Evolutionary conservation across 805 yeast genomes (phyloP), one percentile per base, ranked within the genome.

Genomic region (Blastobotrys robertii): DNA sequence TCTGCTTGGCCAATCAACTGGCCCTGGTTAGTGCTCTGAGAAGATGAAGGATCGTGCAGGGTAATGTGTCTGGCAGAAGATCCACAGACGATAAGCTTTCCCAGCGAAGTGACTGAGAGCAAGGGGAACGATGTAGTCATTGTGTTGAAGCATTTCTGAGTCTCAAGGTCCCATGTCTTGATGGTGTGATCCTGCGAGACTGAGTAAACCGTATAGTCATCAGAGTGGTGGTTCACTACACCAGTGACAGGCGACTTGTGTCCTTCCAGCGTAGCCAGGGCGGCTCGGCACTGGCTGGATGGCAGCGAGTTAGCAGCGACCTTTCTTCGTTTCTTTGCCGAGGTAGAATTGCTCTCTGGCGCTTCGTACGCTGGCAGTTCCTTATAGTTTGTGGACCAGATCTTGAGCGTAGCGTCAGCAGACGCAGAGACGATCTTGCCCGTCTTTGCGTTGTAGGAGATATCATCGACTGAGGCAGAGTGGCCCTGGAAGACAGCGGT

Each of bases 61-160:
- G 87, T 81, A 50, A 92, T 88, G 63, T 92, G 97, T 64, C 98
- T 81, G n/a, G 97, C 97, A 9, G 95, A 81, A 1, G 97, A 86
- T n/a, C 98, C 98, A 44, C 90, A 77, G 7, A 88, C 95, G 28
- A 92, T 65, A 43, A 92, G 67, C 48, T 84, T 76, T 5, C 84
- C 76, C 48, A 92, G 68, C 51, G 79, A 79, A 28, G 79, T 69
- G 25, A 88, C 64, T 0, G 95, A 84, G 37, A 88, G 70, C 49
- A 92, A 70, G 8, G 97, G 81, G 62, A 76, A 88, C 10, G 88
- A 83, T 0, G 97, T 87, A 14, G 83, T 74, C 63, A 83, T 81
- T 3, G 97, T 84, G 59, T 87, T 96, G 25, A 92, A 82, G 54
- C 86, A 77, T 50, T 84, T 74, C 9, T 84, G 69, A 2, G 97